Conservation (phyloP, 2,329 filamentous ascomycete species). For the Ascochyta lentis region DNA sequence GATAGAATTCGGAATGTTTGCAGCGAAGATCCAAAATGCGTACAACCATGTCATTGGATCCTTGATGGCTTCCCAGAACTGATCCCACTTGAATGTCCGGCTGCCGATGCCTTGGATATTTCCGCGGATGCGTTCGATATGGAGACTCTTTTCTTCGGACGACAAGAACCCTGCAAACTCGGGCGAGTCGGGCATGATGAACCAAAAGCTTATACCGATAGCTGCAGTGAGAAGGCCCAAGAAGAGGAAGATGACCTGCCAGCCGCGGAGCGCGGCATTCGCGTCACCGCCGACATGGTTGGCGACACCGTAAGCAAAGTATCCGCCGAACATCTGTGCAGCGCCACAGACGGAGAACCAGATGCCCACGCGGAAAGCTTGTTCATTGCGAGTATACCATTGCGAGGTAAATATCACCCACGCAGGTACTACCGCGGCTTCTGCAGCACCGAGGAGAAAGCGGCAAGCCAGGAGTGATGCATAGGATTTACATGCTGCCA, state of each 20-base stretch:
- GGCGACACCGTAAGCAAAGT: constrained; percentile 50
- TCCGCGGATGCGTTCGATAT: constrained; percentile 44
- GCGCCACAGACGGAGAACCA: constrained; percentile 35
- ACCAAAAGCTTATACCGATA: constrained; percentile 52
- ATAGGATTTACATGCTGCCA: constrained; percentile 31
- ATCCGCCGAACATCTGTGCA: constrained; percentile 35
- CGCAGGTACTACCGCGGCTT: constrained; percentile 27
- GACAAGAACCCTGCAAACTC: constrained; percentile 37
- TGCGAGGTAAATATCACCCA: constrained; percentile 30
- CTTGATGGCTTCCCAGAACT: constrained; percentile 44
- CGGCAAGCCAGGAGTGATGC: constrained; percentile 26
- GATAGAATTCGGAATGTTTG: constrained; percentile 49
- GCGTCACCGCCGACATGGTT: constrained; percentile 55
- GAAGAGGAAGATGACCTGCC: constrained; percentile 53
- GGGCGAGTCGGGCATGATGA: constrained; percentile 46
- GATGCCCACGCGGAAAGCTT: constrained; percentile 32
- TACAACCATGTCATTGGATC: constrained; percentile 49
- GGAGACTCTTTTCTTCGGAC: constrained; percentile 38
- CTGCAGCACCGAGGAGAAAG: constrained; percentile 32
- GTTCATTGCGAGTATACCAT: constrained; percentile 20
- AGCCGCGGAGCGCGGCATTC: constrained; percentile 46
- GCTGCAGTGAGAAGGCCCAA: constrained; percentile 50
- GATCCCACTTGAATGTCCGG: constrained; percentile 43
- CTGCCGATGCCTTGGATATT: constrained; percentile 49
- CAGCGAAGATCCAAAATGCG: constrained; percentile 47